Conservation (phyloP, 441 rosid genomes). For the Pelargonium citronellum region DNA sequence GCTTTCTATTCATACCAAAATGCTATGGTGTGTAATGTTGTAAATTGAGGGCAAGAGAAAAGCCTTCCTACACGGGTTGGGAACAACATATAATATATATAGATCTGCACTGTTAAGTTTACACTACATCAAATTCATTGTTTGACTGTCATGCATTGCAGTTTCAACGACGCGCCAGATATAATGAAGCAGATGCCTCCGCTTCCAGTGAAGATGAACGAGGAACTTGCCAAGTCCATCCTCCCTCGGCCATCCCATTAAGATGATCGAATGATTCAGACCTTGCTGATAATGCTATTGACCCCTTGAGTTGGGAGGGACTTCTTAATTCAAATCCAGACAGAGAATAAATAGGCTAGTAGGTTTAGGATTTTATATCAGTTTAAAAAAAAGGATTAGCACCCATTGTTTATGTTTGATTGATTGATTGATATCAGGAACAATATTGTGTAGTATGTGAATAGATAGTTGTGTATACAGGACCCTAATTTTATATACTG, state of each 20-base stretch:
- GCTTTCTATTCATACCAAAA: too few species aligned
- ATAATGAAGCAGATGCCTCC: constrained; percentile 90
- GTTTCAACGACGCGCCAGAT: constrained; percentile 76
- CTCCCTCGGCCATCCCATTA: constrained; percentile 49
- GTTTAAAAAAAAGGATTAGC: constrained; percentile 9
- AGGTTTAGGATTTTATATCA: constrained; percentile 12
- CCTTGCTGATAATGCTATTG: constrained; percentile 20
- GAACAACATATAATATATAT: too few species aligned
- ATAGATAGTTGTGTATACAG: too few species aligned
- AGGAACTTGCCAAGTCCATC: constrained; percentile 63
- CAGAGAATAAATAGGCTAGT: constrained; percentile 18
- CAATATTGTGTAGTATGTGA: too few species aligned
- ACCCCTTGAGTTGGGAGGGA: background rate
- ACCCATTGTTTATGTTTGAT: constrained; percentile 3
- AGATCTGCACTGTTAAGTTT: too few species aligned
- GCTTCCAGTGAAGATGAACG: constrained; percentile 73
- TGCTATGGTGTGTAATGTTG: too few species aligned
- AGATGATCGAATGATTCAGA: constrained; percentile 24
- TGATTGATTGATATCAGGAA: too few species aligned
- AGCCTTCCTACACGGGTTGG: too few species aligned
- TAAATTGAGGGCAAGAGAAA: too few species aligned
- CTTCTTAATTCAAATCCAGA: constrained; percentile 13
- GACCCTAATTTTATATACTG: too few species aligned
- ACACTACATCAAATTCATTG: too few species aligned
- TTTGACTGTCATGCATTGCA: constrained; percentile 20